Evolutionary conservation across 2,329 filamentous ascomycete species (phyloP).

Genomic region (Neonectria ditissima): DNA sequence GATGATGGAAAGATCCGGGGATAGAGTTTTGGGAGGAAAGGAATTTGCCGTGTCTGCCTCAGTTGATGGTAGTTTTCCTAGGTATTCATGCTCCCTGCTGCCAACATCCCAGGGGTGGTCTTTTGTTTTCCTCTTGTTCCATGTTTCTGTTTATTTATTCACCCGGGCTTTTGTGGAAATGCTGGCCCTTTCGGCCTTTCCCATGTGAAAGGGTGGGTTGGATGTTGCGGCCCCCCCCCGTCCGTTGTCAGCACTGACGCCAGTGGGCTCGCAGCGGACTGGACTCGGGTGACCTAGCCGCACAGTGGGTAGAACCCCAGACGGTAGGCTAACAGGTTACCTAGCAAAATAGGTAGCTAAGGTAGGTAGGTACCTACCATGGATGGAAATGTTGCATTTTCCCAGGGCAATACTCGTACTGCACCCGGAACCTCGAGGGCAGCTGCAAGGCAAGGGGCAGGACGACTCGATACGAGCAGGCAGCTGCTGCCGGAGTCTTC

Average conservation of each 20-base stretch:
- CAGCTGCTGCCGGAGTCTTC: too few relatives aligned
- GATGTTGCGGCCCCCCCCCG: neutral
- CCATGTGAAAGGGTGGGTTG: neutral
- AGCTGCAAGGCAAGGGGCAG: neutral
- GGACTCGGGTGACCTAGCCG: too few relatives aligned
- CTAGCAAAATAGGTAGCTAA: too few relatives aligned
- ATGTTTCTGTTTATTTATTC: neutral
- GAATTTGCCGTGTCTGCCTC: neutral
- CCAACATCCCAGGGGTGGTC: too few relatives aligned
- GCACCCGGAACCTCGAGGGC: neutral
- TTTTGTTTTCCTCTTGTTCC: neutral
- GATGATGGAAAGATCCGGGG: conserved; percentile 19
- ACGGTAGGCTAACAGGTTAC: too few relatives aligned
- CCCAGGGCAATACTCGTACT: neutral
- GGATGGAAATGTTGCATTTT: neutral
- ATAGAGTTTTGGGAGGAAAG: conserved; percentile 17
- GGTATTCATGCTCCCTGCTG: too few relatives aligned
- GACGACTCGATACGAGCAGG: too few relatives aligned
- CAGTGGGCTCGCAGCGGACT: neutral
- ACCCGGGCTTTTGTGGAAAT: neutral
- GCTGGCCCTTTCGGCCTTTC: neutral
- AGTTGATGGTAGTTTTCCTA: neutral
- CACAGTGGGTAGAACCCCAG: too few relatives aligned
- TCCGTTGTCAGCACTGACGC: neutral
- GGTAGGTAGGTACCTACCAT: neutral